phyloP scores from a whole-genome alignment of 148 eudicot genomes.

The Rhododendron molle region DNA sequence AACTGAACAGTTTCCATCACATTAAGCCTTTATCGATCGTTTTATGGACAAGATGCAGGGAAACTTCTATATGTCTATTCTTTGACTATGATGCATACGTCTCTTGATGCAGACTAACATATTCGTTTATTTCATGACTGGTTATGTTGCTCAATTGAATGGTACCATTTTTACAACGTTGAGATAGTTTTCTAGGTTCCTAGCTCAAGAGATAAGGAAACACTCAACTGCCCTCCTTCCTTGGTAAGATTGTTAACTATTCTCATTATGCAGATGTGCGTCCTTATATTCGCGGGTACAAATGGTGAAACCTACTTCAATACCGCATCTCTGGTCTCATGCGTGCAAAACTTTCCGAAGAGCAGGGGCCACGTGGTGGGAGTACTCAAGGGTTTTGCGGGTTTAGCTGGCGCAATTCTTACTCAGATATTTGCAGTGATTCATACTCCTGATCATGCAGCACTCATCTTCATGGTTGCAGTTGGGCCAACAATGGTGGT shows the following conservation, averaged over 20 bases:
- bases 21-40: not conserved
- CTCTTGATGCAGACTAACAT: not conserved
- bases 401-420: constrained; percentile 81
- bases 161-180: not conserved
- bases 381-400: constrained; percentile 93
- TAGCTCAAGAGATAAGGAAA: not conserved
- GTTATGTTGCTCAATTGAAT: constrained; percentile 3
- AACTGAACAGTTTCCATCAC: not conserved
- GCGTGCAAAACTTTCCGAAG: constrained; percentile 94
- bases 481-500: constrained; percentile 88
- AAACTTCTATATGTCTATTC: not conserved
- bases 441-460: constrained; percentile 70
- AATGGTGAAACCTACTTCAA: constrained; percentile 96
- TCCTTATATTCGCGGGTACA: constrained; percentile 79
- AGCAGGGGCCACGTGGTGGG: constrained; percentile 91
- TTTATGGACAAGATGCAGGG: not conserved
- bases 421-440: constrained; percentile 66
- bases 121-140: not conserved
- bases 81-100: not conserved
- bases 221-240: not conserved
- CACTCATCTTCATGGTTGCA: constrained; percentile 91
- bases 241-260: not conserved
- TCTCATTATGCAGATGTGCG: constrained; percentile 60
- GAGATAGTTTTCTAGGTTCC: not conserved
- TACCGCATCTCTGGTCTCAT: constrained; percentile 77